These are phyloP conservation scores for Podaxis pistillaris DNA, from an alignment of 768 basidiomycete genomes.

Conservation along the genomic window DNA sequence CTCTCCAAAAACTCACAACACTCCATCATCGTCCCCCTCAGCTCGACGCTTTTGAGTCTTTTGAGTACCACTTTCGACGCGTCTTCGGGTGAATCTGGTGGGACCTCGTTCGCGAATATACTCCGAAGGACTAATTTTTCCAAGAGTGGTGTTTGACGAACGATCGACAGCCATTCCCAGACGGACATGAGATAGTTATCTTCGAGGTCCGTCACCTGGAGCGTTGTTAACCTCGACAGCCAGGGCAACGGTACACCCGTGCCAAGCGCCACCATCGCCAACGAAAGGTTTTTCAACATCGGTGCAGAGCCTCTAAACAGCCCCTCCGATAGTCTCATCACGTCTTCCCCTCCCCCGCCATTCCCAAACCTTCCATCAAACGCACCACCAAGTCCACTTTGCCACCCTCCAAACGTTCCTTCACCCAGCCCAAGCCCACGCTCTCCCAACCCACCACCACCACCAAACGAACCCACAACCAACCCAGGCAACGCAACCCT, in stretches of 20 bases:
- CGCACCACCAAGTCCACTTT: no score
- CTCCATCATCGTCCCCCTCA: constrained; percentile 10
- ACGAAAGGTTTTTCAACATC: constrained; percentile 2
- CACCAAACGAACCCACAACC: no score
- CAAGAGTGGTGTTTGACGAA: constrained; percentile 8
- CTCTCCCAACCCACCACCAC: no score
- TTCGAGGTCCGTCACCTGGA: constrained; percentile 10
- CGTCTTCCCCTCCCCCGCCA: neutral
- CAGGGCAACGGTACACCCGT: neutral
- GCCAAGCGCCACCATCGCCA: constrained; percentile 8
- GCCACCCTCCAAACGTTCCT: no score
- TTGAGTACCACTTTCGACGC: constrained; percentile 6
- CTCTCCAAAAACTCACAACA: constrained; percentile 9
- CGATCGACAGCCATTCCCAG: constrained; percentile 6
- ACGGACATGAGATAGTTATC: constrained; percentile 7
- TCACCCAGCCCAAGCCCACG: no score
- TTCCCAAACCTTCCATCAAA: no score
- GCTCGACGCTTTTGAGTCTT: neutral
- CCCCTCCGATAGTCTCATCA: constrained; percentile 2
- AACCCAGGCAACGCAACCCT: neutral
- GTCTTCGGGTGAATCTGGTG: neutral
- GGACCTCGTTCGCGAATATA: constrained; percentile 1
- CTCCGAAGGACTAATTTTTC: neutral
- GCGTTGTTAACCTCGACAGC: neutral
- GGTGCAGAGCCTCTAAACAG: constrained; percentile 1